Evolutionary conservation across 495 filamentous ascomycete genomes (phyloP), one percentile per base, ranked within the genome.

Genomic region (Penicillium pulvis): DNA sequence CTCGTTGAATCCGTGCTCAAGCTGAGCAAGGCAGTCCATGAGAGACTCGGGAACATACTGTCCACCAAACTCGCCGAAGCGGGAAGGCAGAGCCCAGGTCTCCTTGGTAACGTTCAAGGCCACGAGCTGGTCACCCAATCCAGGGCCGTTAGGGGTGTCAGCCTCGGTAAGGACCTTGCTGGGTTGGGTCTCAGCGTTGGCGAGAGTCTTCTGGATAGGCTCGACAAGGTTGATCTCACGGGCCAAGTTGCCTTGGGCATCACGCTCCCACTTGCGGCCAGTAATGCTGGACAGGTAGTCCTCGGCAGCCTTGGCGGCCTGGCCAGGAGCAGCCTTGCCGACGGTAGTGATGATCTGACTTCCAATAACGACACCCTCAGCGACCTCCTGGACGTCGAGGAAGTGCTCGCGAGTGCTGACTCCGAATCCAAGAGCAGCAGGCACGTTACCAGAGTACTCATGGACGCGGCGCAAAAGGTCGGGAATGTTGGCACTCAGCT

Each of bases 1-100:
- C 46, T 85, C 74, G 58, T 95, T 84, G 79, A 99, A 99, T n/a
- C 93, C 94, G 10, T 80, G 79, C 71, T 98, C 93, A 14, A 99
- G 85, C 75, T 99, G 87, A 0, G 86, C 84, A 61, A 99, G 79
- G 68, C 94, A 98, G 75, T 97, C 93, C 92, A 98, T 98, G 30
- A 99, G 82, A 7, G 92, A 92, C 75, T 99, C 94, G 1, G 94
- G 95, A 1, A 99, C 93, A 66, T 98, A 99, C 72, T 98, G 94
- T n/a, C 94, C 94, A 63, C 94, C 94, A 62, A 96, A 99, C 72
- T 97, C 90, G 56, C 94, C 94, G 66, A 99, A 99, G 14, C 93
- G 87, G 52, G 90, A 84, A 3, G 93, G 92, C 33, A 89, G 78
- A 54, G 83, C 82, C 36, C 72, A 77, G 49, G 73, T 59, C 44